A percentile compares a stretch with the other conserved stretches of the same genome.
Evolutionary conservation across 331 rosid genomes (phyloP).

Genomic region (Telfairia occidentalis): DNA sequence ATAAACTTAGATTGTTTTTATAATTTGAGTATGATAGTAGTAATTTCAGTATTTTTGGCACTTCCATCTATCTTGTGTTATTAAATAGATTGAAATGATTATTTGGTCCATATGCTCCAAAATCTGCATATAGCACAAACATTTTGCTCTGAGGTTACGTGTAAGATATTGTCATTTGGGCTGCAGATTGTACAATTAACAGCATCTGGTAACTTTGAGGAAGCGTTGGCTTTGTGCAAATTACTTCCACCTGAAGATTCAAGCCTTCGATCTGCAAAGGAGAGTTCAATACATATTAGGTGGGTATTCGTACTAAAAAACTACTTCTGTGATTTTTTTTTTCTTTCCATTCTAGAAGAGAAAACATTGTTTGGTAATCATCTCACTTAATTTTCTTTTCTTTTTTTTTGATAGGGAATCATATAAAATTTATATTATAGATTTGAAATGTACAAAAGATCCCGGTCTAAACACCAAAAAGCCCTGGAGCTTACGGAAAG

Average conservation of each 20-base stretch:
- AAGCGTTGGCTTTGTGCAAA: conserved; percentile 96
- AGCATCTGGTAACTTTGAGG: conserved; percentile 94
- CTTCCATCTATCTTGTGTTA: neutral
- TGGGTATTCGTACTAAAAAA: conserved; percentile 15
- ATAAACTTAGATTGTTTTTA: neutral
- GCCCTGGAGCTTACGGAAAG: neutral
- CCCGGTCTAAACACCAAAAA: neutral
- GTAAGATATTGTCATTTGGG: conserved; percentile 16
- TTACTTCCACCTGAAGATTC: conserved; percentile 99
- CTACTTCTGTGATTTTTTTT: conserved; percentile 1
- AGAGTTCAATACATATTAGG: conserved; percentile 94
- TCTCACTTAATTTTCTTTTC: neutral
- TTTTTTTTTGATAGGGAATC: neutral
- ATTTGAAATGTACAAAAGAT: neutral
- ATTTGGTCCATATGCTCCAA: neutral
- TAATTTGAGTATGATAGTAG: neutral
- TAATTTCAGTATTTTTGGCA: neutral
- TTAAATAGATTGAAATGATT: neutral
- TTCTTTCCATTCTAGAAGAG: neutral
- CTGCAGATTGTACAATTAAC: conserved; percentile 92
- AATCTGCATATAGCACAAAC: neutral
- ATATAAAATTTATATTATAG: neutral
- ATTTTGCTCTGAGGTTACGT: neutral
- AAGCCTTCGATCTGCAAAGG: conserved; percentile 89
- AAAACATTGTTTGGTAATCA: neutral